These are phyloP conservation scores for Rhododendron williamsianum DNA, from an alignment of 148 eudicot species.

Conservation along the genomic window DNA sequence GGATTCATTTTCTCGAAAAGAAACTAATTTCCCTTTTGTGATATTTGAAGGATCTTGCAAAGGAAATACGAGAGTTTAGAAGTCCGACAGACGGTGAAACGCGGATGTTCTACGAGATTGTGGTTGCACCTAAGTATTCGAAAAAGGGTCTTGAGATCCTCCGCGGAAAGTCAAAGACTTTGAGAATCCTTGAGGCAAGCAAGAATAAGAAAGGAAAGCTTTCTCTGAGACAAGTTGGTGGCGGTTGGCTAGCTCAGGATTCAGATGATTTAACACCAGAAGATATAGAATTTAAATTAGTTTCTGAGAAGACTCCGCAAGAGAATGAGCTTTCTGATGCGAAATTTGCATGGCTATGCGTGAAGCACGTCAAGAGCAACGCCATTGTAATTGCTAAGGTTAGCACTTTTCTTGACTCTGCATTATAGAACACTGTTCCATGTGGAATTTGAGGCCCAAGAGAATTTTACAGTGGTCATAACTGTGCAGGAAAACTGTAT, in stretches of 20 bases:
- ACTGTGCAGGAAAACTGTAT: conserved; percentile 64
- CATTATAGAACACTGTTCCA: neutral
- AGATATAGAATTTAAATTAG: conserved; percentile 60
- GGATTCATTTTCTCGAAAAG: neutral
- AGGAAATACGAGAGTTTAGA: conserved; percentile 84
- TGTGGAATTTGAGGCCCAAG: neutral
- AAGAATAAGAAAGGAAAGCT: conserved; percentile 77
- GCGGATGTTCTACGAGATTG: conserved; percentile 98
- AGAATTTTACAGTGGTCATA: conserved; percentile 7
- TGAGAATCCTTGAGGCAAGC: conserved; percentile 92
- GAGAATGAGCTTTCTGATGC: conserved; percentile 76
- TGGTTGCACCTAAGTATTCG: conserved; percentile 83
- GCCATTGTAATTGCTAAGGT: conserved; percentile 98
- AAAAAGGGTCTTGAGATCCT: conserved; percentile 88
- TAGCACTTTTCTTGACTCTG: neutral
- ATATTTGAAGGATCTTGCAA: conserved; percentile 67
- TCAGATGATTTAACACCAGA: conserved; percentile 84
- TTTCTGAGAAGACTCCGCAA: conserved; percentile 58
- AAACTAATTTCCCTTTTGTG: neutral
- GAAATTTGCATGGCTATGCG: conserved; percentile 94
- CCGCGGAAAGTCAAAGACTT: conserved; percentile 89
- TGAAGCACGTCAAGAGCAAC: conserved; percentile 97
- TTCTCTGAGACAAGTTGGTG: conserved; percentile 91
- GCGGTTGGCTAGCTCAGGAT: conserved; percentile 96
- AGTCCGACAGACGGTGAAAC: conserved; percentile 97